Evolutionary conservation across 805 yeast genomes (phyloP).

Genomic region (Clavispora santaluciae): DNA sequence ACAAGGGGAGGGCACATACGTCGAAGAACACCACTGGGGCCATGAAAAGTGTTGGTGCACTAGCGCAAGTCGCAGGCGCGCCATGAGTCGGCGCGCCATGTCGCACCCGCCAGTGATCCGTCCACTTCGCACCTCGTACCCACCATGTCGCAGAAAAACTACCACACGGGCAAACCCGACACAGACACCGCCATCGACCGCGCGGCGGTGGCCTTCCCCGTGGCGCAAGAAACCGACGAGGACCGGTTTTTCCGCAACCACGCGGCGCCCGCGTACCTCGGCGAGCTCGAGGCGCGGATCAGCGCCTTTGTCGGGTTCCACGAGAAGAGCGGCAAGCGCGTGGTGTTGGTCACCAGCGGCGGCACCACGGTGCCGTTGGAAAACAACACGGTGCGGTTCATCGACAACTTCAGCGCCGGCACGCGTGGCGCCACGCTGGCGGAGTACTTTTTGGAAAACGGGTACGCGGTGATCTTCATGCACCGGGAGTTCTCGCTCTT

Average conservation of each 20-base stretch:
- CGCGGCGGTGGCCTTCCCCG: conserved; percentile 67
- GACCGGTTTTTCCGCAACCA: conserved; percentile 70
- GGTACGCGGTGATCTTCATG: conserved; percentile 87
- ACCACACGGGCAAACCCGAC: conserved; percentile 64
- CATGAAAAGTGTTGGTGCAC: not conserved
- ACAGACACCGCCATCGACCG: conserved; percentile 76
- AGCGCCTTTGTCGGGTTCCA: conserved; percentile 60
- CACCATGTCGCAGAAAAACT: conserved; percentile 9
- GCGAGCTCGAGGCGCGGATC: conserved; percentile 54
- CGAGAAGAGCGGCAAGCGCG: conserved; percentile 35
- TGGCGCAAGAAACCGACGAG: conserved; percentile 69
- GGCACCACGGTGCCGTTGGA: conserved; percentile 98
- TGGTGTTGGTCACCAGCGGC: conserved; percentile 88
- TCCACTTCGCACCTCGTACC: not conserved
- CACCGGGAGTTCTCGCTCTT: conserved; percentile 88
- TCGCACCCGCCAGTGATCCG: too few relatives aligned
- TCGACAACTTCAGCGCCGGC: conserved; percentile 96
- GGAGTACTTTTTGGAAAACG: conserved; percentile 78
- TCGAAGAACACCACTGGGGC: conserved; percentile 3
- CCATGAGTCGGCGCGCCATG: too few relatives aligned
- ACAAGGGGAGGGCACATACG: not conserved
- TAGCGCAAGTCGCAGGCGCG: too few relatives aligned
- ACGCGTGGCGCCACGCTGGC: conserved; percentile 97
- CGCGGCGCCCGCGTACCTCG: conserved; percentile 68
- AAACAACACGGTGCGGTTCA: conserved; percentile 92